These are phyloP conservation scores for Beta lomatogona DNA, from an alignment of 179 eudicot genomes.

Conservation along the genomic window DNA sequence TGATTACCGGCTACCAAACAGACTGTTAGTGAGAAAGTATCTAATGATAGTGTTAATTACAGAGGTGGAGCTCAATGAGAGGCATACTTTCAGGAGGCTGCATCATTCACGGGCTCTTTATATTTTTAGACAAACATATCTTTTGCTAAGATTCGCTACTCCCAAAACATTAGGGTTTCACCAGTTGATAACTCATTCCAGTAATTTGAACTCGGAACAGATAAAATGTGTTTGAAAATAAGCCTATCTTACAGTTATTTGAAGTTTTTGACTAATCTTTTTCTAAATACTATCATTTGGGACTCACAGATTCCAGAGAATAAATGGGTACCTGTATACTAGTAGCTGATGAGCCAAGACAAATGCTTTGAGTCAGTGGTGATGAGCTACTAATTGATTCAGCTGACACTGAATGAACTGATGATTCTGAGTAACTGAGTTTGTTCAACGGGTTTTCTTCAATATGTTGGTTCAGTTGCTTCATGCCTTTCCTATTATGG, in stretches of 20 bases:
- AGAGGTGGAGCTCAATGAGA: no score
- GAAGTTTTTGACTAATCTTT: background rate
- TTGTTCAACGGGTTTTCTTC: conserved; percentile 34
- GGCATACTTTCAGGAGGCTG: no score
- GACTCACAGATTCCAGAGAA: background rate
- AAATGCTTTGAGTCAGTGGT: conserved; percentile 2
- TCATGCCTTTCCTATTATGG: conserved; percentile 46
- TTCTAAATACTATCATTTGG: background rate
- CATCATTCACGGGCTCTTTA: no score
- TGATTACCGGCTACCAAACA: no score
- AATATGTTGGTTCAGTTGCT: conserved; percentile 36
- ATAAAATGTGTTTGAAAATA: background rate
- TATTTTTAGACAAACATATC: no score
- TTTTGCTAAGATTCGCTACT: no score
- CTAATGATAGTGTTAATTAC: no score
- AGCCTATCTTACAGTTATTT: background rate
- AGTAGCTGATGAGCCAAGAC: background rate
- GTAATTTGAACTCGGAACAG: background rate
- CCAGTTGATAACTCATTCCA: background rate
- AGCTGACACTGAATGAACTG: background rate
- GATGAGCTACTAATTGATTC: conserved; percentile 17
- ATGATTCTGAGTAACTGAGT: conserved; percentile 2
- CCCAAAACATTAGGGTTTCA: no score
- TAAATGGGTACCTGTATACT: conserved; percentile 13
- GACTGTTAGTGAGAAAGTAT: no score